Conservation (phyloP, 129 eudicot genomes). For the Daucus carota region DH1_v3.0 NC_030383.2:6947001-6947500, state of each 20-base stretch:
- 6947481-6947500: neutral
- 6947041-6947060: neutral
- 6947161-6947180: constrained; percentile 43
- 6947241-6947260: constrained; percentile 42
- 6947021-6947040: constrained; percentile 9
- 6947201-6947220: constrained; percentile 32
- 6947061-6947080: neutral
- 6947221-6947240: constrained; percentile 49
- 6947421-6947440: constrained; percentile 62
- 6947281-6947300: constrained; percentile 58
- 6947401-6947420: constrained; percentile 51
- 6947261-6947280: constrained; percentile 39
- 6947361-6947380: constrained; percentile 58
- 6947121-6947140: constrained; percentile 1
- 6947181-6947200: constrained; percentile 25
- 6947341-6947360: constrained; percentile 41
- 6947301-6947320: constrained; percentile 69
- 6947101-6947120: neutral
- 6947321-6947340: constrained; percentile 58
- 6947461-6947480: constrained; percentile 48
- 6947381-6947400: constrained; percentile 49
- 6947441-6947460: constrained; percentile 75
- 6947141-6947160: constrained; percentile 1
- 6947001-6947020: neutral
- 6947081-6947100: neutral